Base-by-base conservation (phyloP, 2,329 filamentous ascomycete species). In the Colletotrichum zoysiae region DNA sequence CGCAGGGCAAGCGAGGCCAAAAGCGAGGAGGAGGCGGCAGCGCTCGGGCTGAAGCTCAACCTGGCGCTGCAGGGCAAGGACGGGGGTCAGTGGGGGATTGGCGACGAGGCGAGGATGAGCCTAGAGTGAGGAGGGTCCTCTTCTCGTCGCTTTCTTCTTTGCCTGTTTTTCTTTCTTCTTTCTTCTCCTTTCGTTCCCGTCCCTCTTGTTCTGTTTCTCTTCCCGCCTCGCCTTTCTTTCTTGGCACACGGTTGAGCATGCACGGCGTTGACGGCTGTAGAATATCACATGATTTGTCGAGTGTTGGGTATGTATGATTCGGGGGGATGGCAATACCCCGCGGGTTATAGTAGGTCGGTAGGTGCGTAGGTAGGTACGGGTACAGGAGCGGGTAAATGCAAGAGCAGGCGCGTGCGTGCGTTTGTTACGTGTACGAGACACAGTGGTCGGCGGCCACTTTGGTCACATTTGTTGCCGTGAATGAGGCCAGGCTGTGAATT, bases 81-180 rank as follows among this genome's bases (percentile, higher is more conserved):
- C 75, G 90, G 84, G 75, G 87, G 81, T 3, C 88, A 89, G 76
- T 95, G 94, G 91, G 93, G 93, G 0, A 88, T 97, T 61, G 93
- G 93, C 1, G 95, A 97, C 79, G 94, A 97, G 78, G 90, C 92
- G 33, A 87, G 92, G 77, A 96, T 97, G 92, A 92, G 90, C 42
- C 83, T 97, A 75, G 94, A 95, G 80, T 95, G 79, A 67, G 20
- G 50, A 26, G 2, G 30, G 30, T 30, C 30, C 30, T 30, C 4
- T 4, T 30, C 30, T 30, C 30, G 30, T 30, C 30, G 30, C 3
- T 30, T 30, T 3, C 48, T n/a, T 33, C 20, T 44, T 3, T 46
- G 18, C 23, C 8, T 50, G 33, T 16, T 16, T 42, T 30, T 30
- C 7, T 6, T 5, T 44, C 6, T 20, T 20, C 9, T 3, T 3